These are phyloP conservation scores for Xylariaceae sp. DNA, from an alignment of 2,329 filamentous ascomycete species.

Conservation along the genomic window DNA sequence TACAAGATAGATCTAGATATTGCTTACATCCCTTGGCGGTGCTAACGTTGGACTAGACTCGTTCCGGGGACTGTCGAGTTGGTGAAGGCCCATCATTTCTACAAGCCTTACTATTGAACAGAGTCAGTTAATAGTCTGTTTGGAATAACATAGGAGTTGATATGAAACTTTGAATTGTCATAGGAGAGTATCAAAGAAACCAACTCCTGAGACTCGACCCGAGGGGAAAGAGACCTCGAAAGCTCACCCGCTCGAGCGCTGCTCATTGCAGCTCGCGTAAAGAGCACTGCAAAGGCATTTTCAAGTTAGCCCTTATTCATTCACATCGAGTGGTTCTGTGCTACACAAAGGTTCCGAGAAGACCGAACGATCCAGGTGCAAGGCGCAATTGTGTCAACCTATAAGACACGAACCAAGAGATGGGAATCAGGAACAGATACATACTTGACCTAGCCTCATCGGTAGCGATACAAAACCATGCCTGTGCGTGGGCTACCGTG, in stretches of 20 bases:
- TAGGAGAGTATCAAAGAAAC: background rate
- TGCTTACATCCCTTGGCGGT: constrained; percentile 58
- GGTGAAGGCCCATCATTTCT: constrained; percentile 77
- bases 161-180: too few species aligned
- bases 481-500: constrained; percentile 74
- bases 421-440: background rate
- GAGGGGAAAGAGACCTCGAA: constrained; percentile 20
- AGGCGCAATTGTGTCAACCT: background rate
- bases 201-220: background rate
- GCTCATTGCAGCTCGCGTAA: constrained; percentile 83
- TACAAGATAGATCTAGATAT: too few species aligned
- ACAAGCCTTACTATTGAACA: constrained; percentile 20
- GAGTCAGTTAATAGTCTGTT: too few species aligned
- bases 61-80: constrained; percentile 27
- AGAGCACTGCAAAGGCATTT: constrained; percentile 52
- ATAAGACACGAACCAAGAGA: background rate
- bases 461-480: constrained; percentile 70
- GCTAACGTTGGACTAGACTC: constrained; percentile 65
- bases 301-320: background rate
- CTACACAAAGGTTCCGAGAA: too few species aligned
- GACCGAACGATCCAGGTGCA: too few species aligned
- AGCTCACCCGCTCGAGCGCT: constrained; percentile 68
- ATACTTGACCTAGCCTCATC: constrained; percentile 74
- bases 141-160: too few species aligned
- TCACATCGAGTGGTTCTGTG: too few species aligned